These are phyloP conservation scores for Podila clonocystis DNA, from an alignment of 192 early-diverging fungal species.

Conservation along the genomic window DNA sequence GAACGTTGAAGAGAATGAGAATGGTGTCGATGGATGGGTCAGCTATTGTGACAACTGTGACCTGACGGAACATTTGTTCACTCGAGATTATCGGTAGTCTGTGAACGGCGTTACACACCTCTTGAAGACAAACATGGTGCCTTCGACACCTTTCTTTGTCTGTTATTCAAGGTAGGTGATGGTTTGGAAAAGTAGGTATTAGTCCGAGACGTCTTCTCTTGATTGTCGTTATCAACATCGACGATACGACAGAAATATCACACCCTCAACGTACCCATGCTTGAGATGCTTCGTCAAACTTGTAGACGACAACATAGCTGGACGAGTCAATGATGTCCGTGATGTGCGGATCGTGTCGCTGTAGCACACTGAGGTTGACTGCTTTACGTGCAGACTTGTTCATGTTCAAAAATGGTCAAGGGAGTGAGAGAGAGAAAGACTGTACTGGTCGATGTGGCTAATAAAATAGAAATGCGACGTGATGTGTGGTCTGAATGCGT, in stretches of 20 bases:
- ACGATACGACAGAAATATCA: no score
- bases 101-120: conserved; percentile 53
- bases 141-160: conserved; percentile 91
- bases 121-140: conserved; percentile 89
- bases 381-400: conserved; percentile 70
- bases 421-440: background rate
- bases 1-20: background rate
- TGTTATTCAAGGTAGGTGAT: conserved; percentile 37
- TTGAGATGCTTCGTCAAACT: conserved; percentile 75
- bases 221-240: background rate
- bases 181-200: background rate
- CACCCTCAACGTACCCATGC: conserved; percentile 76
- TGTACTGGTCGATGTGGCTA: background rate
- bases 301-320: conserved; percentile 90
- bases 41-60: background rate
- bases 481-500: no score
- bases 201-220: no score
- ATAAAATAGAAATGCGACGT: no score
- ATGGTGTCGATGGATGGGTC: background rate
- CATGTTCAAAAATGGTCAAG: conserved; percentile 53
- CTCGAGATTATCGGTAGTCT: background rate
- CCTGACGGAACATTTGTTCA: background rate
- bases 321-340: conserved; percentile 84
- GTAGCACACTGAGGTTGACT: conserved; percentile 85
- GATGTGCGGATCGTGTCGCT: conserved; percentile 83